Percentiles rank a stretch among this genome's conserved stretches.
phyloP scores from a whole-genome alignment of 202 grass and related monocot species.

The Carex arenaria region DNA sequence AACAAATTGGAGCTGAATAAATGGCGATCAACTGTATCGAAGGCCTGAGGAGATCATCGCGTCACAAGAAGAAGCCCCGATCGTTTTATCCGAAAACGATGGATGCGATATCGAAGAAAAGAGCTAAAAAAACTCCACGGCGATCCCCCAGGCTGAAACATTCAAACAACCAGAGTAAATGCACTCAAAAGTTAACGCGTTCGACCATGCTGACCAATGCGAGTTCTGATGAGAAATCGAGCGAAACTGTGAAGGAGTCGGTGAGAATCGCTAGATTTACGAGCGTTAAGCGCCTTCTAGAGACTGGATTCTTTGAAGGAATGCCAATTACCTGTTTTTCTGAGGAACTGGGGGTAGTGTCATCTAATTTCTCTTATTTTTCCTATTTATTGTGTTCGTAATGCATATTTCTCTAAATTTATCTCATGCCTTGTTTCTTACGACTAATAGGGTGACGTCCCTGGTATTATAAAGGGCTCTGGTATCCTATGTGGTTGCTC shows the following conservation, averaged over 20 bases:
- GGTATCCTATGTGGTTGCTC: slow-evolving; percentile 39
- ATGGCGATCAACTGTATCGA: too few species aligned
- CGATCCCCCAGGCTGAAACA: neutral
- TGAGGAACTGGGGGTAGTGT: neutral
- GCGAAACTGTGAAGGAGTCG: neutral
- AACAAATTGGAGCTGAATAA: neutral
- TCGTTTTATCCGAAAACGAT: too few species aligned
- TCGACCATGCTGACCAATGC: neutral
- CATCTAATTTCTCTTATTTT: neutral
- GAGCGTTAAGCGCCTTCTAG: neutral
- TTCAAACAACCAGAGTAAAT: neutral
- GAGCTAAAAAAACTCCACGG: too few species aligned
- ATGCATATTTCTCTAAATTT: neutral
- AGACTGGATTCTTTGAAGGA: neutral
- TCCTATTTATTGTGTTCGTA: neutral
- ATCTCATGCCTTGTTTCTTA: neutral
- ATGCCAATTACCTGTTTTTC: neutral
- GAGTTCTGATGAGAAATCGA: neutral
- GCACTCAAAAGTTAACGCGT: neutral
- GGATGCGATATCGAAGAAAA: too few species aligned
- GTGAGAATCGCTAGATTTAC: neutral
- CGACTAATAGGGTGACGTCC: slow-evolving; percentile 24
- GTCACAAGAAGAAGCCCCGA: too few species aligned
- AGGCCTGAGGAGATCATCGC: too few species aligned
- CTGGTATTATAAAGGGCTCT: slow-evolving; percentile 33